Conservation (phyloP, 306 rosid species). For the Quercus suber region DNA sequence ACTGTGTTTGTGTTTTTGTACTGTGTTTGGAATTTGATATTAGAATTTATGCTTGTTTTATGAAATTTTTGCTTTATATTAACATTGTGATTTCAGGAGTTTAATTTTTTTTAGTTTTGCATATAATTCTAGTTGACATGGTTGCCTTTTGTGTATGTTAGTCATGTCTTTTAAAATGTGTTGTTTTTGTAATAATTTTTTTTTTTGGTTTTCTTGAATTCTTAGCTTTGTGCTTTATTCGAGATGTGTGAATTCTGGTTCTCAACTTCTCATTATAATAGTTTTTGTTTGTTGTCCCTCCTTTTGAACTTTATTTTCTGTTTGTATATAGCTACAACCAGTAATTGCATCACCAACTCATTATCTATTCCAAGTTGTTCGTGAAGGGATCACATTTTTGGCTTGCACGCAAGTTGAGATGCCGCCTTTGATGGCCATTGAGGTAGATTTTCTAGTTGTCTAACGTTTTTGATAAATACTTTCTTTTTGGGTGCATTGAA, state of each 20-base stretch:
- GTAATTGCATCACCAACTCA: constrained; percentile 97
- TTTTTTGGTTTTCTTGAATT: neutral
- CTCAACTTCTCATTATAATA: neutral
- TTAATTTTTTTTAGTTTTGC: neutral
- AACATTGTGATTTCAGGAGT: neutral
- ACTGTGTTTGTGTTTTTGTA: neutral
- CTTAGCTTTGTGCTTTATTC: neutral
- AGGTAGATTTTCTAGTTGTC: constrained; percentile 42
- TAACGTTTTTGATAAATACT: neutral
- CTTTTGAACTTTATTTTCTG: neutral
- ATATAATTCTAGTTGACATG: neutral
- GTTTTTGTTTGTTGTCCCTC: neutral
- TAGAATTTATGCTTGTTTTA: neutral
- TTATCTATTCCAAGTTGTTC: constrained; percentile 87
- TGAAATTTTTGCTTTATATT: neutral
- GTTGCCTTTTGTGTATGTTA: neutral
- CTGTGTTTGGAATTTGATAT: neutral
- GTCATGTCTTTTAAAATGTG: neutral
- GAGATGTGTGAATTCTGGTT: neutral
- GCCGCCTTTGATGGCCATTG: constrained; percentile 97
- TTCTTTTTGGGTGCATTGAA: neutral
- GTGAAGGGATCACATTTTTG: constrained; percentile 88
- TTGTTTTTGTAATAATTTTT: neutral
- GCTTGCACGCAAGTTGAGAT: constrained; percentile 97
- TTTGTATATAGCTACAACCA: constrained; percentile 60